These are phyloP conservation scores for Aspergillus flavus DNA, from an alignment of 2,329 filamentous ascomycete genomes.

Conservation along the genomic window DNA sequence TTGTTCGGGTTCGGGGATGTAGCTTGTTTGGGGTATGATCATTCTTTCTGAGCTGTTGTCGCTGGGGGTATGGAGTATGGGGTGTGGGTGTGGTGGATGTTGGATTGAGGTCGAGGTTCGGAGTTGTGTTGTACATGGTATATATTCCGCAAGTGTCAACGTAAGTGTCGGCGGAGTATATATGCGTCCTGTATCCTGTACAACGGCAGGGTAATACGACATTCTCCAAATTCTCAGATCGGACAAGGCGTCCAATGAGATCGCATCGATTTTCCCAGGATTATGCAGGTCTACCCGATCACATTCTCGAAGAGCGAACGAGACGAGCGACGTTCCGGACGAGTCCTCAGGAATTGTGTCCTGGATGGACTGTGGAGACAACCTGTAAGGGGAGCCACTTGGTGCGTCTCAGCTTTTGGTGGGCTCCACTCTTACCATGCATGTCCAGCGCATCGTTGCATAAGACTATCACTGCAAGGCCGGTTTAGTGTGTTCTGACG, in stretches of 20 bases:
- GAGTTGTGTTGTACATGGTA: neutral
- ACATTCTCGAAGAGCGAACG: neutral
- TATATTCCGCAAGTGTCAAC: neutral
- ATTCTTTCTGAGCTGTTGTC: neutral
- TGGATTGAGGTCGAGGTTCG: neutral
- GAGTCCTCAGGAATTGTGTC: neutral
- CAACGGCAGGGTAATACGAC: neutral
- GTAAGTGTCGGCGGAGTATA: neutral
- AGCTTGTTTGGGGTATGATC: neutral
- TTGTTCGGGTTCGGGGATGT: neutral
- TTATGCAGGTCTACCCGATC: neutral
- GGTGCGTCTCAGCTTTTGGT: conserved; percentile 5
- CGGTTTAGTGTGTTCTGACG: neutral
- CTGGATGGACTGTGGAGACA: conserved; percentile 15
- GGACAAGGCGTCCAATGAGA: neutral
- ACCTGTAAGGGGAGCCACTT: conserved; percentile 1
- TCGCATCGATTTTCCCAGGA: neutral
- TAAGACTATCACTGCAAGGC: neutral
- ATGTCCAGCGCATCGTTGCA: conserved; percentile 5
- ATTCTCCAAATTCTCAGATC: neutral
- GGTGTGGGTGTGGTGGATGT: neutral
- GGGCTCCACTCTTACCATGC: conserved; percentile 7
- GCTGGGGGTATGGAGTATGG: neutral
- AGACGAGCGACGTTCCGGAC: neutral
- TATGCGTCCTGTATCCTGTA: neutral